Base-by-base conservation (phyloP, 495 filamentous ascomycete species). In the Choiromyces venosus region DNA sequence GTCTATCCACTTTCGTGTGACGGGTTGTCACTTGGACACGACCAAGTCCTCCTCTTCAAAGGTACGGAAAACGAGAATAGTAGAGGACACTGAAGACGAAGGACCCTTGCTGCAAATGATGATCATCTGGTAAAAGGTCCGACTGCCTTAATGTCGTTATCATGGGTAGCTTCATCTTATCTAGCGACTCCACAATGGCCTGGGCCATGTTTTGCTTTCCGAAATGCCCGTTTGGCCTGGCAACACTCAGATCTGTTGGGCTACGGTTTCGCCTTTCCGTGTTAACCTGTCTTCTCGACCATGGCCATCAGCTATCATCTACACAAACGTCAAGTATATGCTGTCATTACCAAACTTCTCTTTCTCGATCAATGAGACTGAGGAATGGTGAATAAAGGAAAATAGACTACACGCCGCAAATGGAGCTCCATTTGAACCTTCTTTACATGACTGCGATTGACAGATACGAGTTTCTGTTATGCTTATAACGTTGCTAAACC, bases 121-220 rank as follows among this genome's bases (percentile, higher is more conserved):
- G 75, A 77, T 77, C 72, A 69, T 69, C 75, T 77, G 75, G 75
- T 77, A 77, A 77, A 77, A 77, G 75, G 75, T 77, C 75, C 74
- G 75, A 77, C 74, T 77, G 75, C 69, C 29, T 72, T 66, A 76
- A 77, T 44, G 75, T 66, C 66, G 69, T 67, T 77, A 72, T 29
- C 66, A 65, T 64, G 65, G 65, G 74, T 66, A 52, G n/a, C 65
- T 56, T 65, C 39, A 76, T 76, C 69, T 66, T 77, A 37, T 77
- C 66, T 66, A 64, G 67, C 70, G 69, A 37, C 52, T 66, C 69
- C 38, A 64, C 69, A 66, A 70, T 44, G 68, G 38, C 37, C 70
- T 77, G 42, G 69, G 38, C 39, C 52, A 61, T 61, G 25, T 61
- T 33, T 73, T 56, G 68, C 75, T 66, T 68, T 73, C 66, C 75